Base-by-base conservation (phyloP, 805 yeast species). In the Wickerhamomyces mucosus region DNA sequence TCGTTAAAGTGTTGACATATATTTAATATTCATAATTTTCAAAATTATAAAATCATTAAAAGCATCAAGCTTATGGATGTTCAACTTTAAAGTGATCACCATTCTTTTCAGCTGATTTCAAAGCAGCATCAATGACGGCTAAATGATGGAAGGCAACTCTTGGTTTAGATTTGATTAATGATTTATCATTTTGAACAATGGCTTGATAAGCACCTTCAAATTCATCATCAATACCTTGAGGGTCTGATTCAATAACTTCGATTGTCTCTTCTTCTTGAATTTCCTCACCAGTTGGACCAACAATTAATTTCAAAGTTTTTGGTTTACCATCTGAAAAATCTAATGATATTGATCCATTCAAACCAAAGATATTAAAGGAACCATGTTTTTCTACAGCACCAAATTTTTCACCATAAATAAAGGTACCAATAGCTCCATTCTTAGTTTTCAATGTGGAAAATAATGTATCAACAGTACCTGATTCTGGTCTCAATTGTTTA, bases 81-180 rank as follows among this genome's bases (percentile, higher is more conserved):
- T 65, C 72, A 21, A 75, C 70, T 31, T 50, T 55, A 18, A 73
- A 71, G 28, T 65, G 53, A 31, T 57, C 53, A 46, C 82, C 83
- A 34, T 66, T 60, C 21, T 65, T 56, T 13, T 59, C 44, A 23
- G 84, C 72, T 36, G 92, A 78, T 42, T 79, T 78, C 22, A 89
- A 58, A 37, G 83, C 81, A 18, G 96, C 97, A 34, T 74, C 95
- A 36, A 89, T 74, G 44, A 84, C 71, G 6, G 96, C 95, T 55
- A 88, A 72, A 56, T 89, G 97, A 57, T 88, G 96, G 75, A 81
- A 88, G 6, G 94, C 85, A 39, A 64, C 69, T 40, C 72, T 78
- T 17, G 95, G 94, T n/a, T 76, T 66, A 26, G 72, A 70, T 25
- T 51, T 59, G 31, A 78, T 56, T 33, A 71, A 41, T 4, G 61